A percentile compares a stretch with the other conserved stretches of the same genome.
These are phyloP conservation scores for Neurospora sublineolata DNA, from an alignment of 495 filamentous ascomycete genomes.

Conservation along the genomic window DNA sequence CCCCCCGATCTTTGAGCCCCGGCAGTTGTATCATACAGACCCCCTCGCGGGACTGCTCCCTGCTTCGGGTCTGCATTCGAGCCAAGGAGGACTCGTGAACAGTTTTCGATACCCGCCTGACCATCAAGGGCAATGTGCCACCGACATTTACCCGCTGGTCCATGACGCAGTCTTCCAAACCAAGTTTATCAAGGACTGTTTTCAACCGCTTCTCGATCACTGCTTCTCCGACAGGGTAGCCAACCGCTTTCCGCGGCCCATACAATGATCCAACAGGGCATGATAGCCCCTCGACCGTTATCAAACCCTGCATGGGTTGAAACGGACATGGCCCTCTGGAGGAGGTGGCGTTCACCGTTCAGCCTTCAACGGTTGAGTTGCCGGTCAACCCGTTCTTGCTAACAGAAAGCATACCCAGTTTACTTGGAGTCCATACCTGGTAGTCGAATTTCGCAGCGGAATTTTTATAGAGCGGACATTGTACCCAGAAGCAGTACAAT, in stretches of 20 bases:
- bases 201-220: neutral
- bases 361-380: neutral
- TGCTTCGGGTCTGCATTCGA: neutral
- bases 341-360: neutral
- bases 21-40: neutral
- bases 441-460: neutral
- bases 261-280: neutral
- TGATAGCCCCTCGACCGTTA: neutral
- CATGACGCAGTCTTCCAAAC: neutral
- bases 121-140: neutral
- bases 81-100: neutral
- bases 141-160: neutral
- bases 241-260: neutral
- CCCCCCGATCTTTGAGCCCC: neutral
- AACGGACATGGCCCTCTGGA: neutral
- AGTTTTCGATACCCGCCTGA: neutral
- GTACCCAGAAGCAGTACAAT: neutral
- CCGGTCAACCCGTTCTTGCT: neutral
- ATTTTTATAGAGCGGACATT: neutral
- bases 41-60: neutral
- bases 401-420: neutral
- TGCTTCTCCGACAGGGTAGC: neutral
- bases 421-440: neutral
- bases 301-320: neutral
- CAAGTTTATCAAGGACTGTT: neutral